These are phyloP conservation scores for Coriaria nepalensis DNA, from an alignment of 306 rosid genomes.

Conservation along the genomic window DNA sequence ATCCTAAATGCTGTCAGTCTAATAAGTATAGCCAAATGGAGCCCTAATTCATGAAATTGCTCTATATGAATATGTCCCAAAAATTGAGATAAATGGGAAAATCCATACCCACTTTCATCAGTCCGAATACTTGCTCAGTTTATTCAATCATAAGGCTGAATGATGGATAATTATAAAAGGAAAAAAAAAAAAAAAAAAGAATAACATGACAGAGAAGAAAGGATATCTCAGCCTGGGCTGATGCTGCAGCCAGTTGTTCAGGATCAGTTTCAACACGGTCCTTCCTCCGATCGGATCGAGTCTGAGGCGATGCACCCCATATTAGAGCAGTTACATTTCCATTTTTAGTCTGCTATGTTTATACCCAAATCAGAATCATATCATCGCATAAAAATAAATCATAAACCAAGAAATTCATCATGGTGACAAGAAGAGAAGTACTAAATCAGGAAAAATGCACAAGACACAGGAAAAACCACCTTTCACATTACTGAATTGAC, in stretches of 20 bases:
- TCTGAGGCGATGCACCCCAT: slow-evolving; percentile 98
- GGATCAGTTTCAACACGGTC: slow-evolving; percentile 97
- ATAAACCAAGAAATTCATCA: background rate
- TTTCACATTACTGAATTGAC: background rate
- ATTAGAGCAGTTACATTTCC: slow-evolving; percentile 77
- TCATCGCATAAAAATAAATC: background rate
- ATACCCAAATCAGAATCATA: slow-evolving; percentile 12
- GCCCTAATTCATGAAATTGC: too few species aligned
- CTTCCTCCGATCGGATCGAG: slow-evolving; percentile 84
- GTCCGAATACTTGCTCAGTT: background rate
- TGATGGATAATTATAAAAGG: background rate
- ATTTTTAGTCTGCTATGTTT: slow-evolving; percentile 47
- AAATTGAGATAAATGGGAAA: too few species aligned
- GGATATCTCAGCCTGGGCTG: slow-evolving; percentile 96
- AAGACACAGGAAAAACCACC: slow-evolving; percentile 3
- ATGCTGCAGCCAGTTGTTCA: slow-evolving; percentile 93
- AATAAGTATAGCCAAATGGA: too few species aligned
- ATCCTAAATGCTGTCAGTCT: too few species aligned
- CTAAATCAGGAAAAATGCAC: background rate
- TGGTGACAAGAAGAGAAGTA: background rate
- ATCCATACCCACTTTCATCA: too few species aligned
- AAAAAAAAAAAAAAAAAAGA: background rate
- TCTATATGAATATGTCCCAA: too few species aligned
- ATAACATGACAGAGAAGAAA: slow-evolving; percentile 9
- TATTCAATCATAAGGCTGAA: background rate